Evolutionary conservation across 805 yeast genomes (phyloP).

Genomic region (Lachancea quebecensis): DNA sequence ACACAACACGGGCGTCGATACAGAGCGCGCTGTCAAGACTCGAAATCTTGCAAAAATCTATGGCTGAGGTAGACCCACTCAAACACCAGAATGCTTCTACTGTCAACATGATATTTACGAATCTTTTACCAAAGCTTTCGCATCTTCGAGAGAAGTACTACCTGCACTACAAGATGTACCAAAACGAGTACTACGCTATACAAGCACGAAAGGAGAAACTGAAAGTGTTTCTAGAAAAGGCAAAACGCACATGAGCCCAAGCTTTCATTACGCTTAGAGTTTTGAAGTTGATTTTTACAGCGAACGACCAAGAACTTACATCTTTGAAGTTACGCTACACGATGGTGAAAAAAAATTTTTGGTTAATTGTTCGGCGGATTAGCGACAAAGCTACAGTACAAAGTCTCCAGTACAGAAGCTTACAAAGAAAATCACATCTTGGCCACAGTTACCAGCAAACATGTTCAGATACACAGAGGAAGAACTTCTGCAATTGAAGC

Average conservation of each 20-base stretch:
- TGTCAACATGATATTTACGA: not conserved
- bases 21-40: not conserved
- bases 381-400: not conserved
- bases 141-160: conserved; percentile 18
- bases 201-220: conserved; percentile 3
- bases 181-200: conserved; percentile 15
- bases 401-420: not conserved
- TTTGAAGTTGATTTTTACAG: too few relatives aligned
- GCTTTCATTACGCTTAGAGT: too few relatives aligned
- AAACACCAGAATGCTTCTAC: not conserved
- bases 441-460: too few relatives aligned
- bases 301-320: too few relatives aligned
- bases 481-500: conserved; percentile 53
- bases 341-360: not conserved
- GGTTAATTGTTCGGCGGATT: not conserved
- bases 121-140: conserved; percentile 2
- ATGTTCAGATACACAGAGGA: conserved; percentile 65
- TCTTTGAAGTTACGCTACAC: too few relatives aligned
- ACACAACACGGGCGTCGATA: not conserved
- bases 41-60: not conserved
- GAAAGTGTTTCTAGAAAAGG: not conserved
- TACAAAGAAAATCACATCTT: too few relatives aligned
- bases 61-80: not conserved
- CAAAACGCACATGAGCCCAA: too few relatives aligned
- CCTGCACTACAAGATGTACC: conserved; percentile 17